Evolutionary conservation across 305 asterid genomes (phyloP).

Genomic region (Solanum hybrid): DNA sequence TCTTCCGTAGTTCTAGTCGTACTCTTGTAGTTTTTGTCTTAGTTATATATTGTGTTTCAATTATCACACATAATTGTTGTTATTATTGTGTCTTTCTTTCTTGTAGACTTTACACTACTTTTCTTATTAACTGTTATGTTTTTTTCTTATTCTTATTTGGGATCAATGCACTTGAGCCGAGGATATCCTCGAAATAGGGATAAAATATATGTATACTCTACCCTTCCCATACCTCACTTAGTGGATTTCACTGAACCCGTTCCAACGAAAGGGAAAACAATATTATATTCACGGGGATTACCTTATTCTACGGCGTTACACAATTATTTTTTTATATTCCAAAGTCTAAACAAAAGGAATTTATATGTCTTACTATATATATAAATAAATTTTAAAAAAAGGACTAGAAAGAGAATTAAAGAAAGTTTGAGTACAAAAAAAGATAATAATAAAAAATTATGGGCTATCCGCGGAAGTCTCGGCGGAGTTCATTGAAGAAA

Average conservation of each 20-base stretch:
- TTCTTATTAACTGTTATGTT: neutral
- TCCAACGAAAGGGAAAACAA: neutral
- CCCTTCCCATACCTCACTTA: neutral
- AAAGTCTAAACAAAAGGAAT: neutral
- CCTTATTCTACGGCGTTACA: neutral
- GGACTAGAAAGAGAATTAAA: neutral
- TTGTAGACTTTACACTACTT: neutral
- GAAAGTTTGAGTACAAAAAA: neutral
- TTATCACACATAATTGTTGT: neutral
- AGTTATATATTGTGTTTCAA: neutral
- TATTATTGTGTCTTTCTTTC: neutral
- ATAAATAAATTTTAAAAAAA: neutral
- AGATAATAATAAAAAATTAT: neutral
- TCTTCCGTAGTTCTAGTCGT: neutral
- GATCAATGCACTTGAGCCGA: neutral
- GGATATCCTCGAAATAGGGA: accelerated
- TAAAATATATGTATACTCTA: neutral
- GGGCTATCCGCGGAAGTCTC: slow-evolving; percentile 3
- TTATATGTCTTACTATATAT: neutral
- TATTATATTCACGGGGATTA: slow-evolving; percentile 1
- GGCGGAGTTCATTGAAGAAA: slow-evolving; percentile 5
- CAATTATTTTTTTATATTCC: neutral
- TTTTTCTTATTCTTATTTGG: neutral
- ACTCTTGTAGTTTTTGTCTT: neutral
- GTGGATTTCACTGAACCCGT: neutral